phyloP scores from a whole-genome alignment of 2,329 filamentous ascomycete species.

The Xylariaceae sp. region DNA sequence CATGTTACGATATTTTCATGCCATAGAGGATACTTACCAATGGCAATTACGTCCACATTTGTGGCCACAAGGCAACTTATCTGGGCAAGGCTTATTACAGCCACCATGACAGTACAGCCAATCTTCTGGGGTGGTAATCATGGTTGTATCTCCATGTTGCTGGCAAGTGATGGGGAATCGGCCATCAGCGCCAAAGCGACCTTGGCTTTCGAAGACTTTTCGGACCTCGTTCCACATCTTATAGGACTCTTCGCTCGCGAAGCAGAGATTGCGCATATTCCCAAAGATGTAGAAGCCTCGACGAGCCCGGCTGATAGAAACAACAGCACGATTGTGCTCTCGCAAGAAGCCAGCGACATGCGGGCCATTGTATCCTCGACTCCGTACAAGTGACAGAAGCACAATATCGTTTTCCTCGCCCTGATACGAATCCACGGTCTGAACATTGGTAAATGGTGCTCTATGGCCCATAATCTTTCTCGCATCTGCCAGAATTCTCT shows the following conservation, averaged over 20 bases:
- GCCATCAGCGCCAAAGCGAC: conserved; percentile 24
- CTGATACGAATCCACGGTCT: conserved; percentile 85
- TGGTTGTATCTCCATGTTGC: conserved; percentile 49
- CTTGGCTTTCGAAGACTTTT: conserved; percentile 35
- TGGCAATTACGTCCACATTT: conserved; percentile 25
- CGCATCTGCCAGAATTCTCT: conserved; percentile 52
- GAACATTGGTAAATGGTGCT: conserved; percentile 51
- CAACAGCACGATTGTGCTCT: conserved; percentile 54
- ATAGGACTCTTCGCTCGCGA: conserved; percentile 37
- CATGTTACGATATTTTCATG: not conserved
- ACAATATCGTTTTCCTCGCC: conserved; percentile 87
- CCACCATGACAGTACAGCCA: conserved; percentile 39
- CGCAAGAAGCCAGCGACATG: conserved; percentile 66
- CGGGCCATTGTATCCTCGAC: conserved; percentile 43
- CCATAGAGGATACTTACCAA: conserved; percentile 21
- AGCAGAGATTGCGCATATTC: conserved; percentile 53
- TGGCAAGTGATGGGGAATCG: conserved; percentile 60
- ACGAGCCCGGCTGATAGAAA: conserved; percentile 64
- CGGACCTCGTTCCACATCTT: conserved; percentile 37
- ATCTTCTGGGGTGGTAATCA: conserved; percentile 48
- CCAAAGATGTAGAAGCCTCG: conserved; percentile 83
- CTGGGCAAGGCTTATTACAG: conserved; percentile 19
- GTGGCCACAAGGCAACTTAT: conserved; percentile 24
- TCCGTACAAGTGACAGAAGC: conserved; percentile 75
- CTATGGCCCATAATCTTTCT: conserved; percentile 25